phyloP scores from a whole-genome alignment of 176 grass and related monocot species.

The Oryza brachyantha region DNA sequence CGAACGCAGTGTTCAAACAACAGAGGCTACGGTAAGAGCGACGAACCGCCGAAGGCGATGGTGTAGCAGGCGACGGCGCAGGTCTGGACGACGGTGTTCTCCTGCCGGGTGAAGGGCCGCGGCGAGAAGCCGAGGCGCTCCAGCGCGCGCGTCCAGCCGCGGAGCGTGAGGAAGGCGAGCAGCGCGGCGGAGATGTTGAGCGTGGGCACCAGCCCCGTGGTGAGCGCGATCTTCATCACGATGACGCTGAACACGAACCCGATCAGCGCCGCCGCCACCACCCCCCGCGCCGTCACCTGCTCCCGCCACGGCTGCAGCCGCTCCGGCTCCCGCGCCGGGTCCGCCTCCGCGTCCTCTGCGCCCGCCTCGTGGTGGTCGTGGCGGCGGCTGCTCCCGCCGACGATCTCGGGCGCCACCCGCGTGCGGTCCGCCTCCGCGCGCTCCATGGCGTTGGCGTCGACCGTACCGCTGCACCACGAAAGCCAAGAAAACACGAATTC shows the following conservation, averaged over 20 bases:
- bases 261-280: slow-evolving; percentile 56
- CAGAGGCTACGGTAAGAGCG: no score
- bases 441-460: slow-evolving; percentile 7
- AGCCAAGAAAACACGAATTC: neutral
- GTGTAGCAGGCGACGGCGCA: slow-evolving; percentile 94
- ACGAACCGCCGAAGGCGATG: slow-evolving; percentile 70
- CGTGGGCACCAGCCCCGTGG: slow-evolving; percentile 82
- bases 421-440: neutral
- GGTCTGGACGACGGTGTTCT: slow-evolving; percentile 90
- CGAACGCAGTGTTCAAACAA: no score
- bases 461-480: neutral
- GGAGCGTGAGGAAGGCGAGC: slow-evolving; percentile 66
- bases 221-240: slow-evolving; percentile 84
- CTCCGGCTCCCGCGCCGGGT: slow-evolving; percentile 34
- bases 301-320: slow-evolving; percentile 57
- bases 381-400: no score
- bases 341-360: slow-evolving; percentile 38
- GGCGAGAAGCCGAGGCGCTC: slow-evolving; percentile 52
- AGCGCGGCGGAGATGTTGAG: slow-evolving; percentile 92
- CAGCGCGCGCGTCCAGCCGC: slow-evolving; percentile 68
- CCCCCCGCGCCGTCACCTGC: slow-evolving; percentile 65
- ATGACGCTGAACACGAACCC: slow-evolving; percentile 83
- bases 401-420: slow-evolving; percentile 26
- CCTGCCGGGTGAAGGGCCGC: slow-evolving; percentile 81
- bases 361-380: neutral